phyloP scores from a whole-genome alignment of 768 basidiomycete species.

The Leccinum fibrillosum region DNA sequence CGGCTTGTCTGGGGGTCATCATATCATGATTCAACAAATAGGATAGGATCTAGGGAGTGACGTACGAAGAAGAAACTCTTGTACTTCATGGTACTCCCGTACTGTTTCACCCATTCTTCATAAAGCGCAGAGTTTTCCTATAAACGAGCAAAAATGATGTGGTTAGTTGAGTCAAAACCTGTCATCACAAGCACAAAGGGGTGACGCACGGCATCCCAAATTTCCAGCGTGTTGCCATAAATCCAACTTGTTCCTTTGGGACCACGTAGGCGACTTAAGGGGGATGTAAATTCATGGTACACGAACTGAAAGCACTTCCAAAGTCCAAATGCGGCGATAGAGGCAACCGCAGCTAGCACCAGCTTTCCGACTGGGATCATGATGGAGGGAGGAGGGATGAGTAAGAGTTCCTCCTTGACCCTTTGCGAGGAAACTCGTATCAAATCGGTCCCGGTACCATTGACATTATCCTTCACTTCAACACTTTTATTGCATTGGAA shows the following conservation, averaged over 20 bases:
- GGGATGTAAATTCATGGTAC: constrained; percentile 37
- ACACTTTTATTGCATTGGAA: too few species aligned
- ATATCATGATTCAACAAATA: neutral
- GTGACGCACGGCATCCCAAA: constrained; percentile 37
- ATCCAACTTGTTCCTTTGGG: constrained; percentile 45
- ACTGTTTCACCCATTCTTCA: constrained; percentile 16
- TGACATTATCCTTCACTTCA: too few species aligned
- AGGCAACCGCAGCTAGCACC: constrained; percentile 1
- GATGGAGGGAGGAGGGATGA: neutral
- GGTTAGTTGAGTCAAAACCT: neutral
- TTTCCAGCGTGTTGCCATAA: constrained; percentile 48
- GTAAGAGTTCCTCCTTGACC: too few species aligned
- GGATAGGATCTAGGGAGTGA: too few species aligned
- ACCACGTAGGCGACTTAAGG: constrained; percentile 42
- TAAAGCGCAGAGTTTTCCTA: constrained; percentile 6
- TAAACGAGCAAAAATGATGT: neutral
- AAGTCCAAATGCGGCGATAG: neutral
- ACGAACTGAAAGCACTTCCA: constrained; percentile 17
- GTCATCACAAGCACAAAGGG: neutral
- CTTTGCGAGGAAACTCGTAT: too few species aligned
- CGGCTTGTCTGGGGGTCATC: neutral
- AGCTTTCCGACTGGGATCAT: constrained; percentile 8
- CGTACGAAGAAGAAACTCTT: constrained; percentile 12
- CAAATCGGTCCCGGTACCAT: too few species aligned
- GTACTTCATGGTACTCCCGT: constrained; percentile 11